Base-by-base conservation (phyloP, 768 basidiomycete genomes). In the Pholiota microspora region DNA sequence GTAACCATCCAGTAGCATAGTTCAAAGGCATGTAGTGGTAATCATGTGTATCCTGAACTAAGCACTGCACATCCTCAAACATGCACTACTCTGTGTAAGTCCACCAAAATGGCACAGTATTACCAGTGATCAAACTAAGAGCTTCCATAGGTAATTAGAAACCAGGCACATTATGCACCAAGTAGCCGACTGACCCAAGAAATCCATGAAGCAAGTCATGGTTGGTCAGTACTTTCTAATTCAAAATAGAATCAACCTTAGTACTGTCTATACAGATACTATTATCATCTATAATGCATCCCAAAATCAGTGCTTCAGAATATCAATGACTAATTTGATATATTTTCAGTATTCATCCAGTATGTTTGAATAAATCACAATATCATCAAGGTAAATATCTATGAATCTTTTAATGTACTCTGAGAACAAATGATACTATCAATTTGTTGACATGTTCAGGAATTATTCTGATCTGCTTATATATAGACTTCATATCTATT, bases 121-220 rank as follows among this genome's bases (percentile, higher is more conserved):
- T 48, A 16, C 67, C 59, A 0, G 49, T 56, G 2, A 64, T n/a
- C 7, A 77, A 58, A n/a, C n/a, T 0, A 68, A 47, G 0, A 59
- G n/a, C n/a, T n/a, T n/a, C 68, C 67, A 76, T 73, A 4, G 72
- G 72, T n/a, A 7, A 74, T 69, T 0, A 70, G 58, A 4, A 77
- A 56, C 0, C 58, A 57, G 53, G 32, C 7, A 66, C 60, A 16
- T 72, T 69, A 28, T 64, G 60, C 0, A 70, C 72, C 0, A 77
- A 53, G 31, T 62, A 62, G 0, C 58, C 53, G 1, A 56, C 60
- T 1, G 58, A 35, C 16, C 60, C 60, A 29, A 50, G 62, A 51
- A 77, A 76, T 0, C 67, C 66, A 0, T 54, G 38, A 0, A 76
- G 50, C 16, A 69, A 55, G 16, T 65, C 65, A 1, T 62, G 64